Conservation (phyloP, 139 green algal genomes). For the Pleodorina starrii region DNA sequence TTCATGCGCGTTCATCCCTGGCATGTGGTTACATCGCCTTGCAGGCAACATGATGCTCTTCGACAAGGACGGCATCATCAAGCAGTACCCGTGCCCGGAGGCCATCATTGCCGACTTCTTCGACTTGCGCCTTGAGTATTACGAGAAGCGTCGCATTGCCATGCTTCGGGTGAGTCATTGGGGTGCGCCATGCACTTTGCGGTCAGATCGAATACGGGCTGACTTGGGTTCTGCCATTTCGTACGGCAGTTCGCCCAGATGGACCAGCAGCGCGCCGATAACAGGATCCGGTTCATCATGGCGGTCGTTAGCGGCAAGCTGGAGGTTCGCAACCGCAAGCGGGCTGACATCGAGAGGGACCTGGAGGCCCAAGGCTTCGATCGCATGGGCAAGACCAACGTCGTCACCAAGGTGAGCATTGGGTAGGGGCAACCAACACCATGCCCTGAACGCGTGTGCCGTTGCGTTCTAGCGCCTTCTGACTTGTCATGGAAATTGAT, state of each 20-base stretch:
- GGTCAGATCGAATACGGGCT: too few species aligned
- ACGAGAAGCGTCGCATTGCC: constrained; percentile 81
- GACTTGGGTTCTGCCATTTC: background rate
- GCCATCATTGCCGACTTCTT: constrained; percentile 96
- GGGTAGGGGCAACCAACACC: background rate
- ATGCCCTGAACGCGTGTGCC: background rate
- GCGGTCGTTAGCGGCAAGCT: constrained; percentile 91
- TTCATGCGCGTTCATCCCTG: too few species aligned
- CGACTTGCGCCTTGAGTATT: constrained; percentile 89
- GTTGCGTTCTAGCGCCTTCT: background rate
- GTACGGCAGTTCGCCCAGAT: constrained; percentile 72
- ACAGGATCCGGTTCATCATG: constrained; percentile 95
- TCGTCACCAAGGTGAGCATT: background rate
- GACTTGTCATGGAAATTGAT: background rate
- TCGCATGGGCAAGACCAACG: constrained; percentile 45
- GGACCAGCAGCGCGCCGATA: constrained; percentile 86
- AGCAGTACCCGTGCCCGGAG: constrained; percentile 91
- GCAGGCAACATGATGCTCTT: constrained; percentile 99
- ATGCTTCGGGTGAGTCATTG: constrained; percentile 71
- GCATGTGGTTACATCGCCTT: background rate
- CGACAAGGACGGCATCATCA: constrained; percentile 90
- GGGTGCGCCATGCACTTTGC: background rate
- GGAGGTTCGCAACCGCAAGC: constrained; percentile 84
- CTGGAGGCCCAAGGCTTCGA: constrained; percentile 88
- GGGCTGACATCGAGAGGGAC: constrained; percentile 88